Evolutionary conservation across 345 rosid species (phyloP).

Genomic region (Citrus sinensis): DVS_A1.0 CM039162.1:19539501-19540000

Average conservation of each 20-base stretch:
- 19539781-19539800: neutral
- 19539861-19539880: neutral
- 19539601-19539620: conserved; percentile 3
- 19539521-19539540: neutral
- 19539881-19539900: conserved; percentile 27
- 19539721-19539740: neutral
- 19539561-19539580: neutral
- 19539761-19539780: neutral
- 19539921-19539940: conserved; percentile 34
- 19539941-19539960: conserved; percentile 46
- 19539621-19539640: neutral
- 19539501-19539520: neutral
- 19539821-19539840: neutral
- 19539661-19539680: neutral
- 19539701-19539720: neutral
- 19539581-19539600: conserved; percentile 6
- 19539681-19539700: neutral
- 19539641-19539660: neutral
- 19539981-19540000: conserved; percentile 44
- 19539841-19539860: neutral
- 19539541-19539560: neutral
- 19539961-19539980: conserved; percentile 42
- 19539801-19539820: neutral
- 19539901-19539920: conserved; percentile 34
- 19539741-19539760: neutral